Percentiles rank a stretch among this genome's conserved stretches.
These are phyloP conservation scores for Elasticomyces elasticus DNA, from an alignment of 495 filamentous ascomycete species.

Conservation along the genomic window DNA sequence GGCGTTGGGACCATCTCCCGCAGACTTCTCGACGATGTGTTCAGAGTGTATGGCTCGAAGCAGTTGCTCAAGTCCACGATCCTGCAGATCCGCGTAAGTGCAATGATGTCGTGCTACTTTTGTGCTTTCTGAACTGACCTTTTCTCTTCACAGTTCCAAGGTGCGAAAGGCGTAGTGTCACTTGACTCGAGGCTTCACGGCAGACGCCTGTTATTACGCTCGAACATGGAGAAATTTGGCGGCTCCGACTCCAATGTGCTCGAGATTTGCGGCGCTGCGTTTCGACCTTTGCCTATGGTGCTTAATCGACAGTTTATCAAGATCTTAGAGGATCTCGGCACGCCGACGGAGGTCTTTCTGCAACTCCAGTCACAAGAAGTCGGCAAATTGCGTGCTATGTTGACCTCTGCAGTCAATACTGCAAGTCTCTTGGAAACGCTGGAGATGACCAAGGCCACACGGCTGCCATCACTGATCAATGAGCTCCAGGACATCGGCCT, in stretches of 20 bases:
- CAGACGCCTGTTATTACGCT: conserved; percentile 46
- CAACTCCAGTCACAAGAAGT: conserved; percentile 50
- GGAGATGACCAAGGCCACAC: conserved; percentile 43
- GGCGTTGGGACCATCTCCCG: conserved; percentile 64
- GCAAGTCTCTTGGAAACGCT: conserved; percentile 50
- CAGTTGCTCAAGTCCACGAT: conserved; percentile 43
- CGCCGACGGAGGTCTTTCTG: conserved; percentile 47
- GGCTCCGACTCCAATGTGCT: conserved; percentile 43
- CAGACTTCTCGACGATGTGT: conserved; percentile 44
- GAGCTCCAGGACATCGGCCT: conserved; percentile 43
- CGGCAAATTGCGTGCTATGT: conserved; percentile 45
- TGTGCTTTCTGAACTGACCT: background rate
- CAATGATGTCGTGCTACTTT: background rate
- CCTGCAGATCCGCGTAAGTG: conserved; percentile 52
- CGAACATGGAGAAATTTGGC: conserved; percentile 75
- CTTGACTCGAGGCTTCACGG: conserved; percentile 51
- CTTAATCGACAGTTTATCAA: conserved; percentile 74
- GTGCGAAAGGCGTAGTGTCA: conserved; percentile 64
- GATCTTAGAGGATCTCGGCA: conserved; percentile 64
- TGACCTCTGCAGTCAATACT: conserved; percentile 44
- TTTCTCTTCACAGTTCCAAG: conserved; percentile 37
- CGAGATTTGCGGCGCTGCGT: conserved; percentile 64
- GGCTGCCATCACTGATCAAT: conserved; percentile 49
- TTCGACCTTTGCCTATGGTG: conserved; percentile 53
- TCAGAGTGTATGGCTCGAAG: conserved; percentile 35